Evolutionary conservation across 495 filamentous ascomycete genomes (phyloP).

Genomic region (Choiromyces venosus): DNA sequence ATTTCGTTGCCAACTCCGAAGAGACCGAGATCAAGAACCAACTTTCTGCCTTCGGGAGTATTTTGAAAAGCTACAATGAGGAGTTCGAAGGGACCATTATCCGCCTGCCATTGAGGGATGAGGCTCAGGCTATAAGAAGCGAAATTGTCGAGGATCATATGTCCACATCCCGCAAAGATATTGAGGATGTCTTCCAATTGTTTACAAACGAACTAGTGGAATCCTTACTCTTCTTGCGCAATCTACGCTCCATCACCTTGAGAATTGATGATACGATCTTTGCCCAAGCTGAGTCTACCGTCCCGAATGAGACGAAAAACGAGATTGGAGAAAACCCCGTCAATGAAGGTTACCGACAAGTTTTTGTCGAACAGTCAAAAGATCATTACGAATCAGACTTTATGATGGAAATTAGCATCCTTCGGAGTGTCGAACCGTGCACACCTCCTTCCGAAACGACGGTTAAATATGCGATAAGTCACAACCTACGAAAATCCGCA

Average conservation of each 20-base stretch:
- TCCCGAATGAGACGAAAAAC: conserved; percentile 7
- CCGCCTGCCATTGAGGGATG: conserved; percentile 46
- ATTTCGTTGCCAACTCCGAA: conserved; percentile 41
- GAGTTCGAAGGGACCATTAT: conserved; percentile 45
- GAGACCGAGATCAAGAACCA: conserved; percentile 44
- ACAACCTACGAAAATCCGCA: conserved; percentile 17
- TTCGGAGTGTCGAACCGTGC: neutral
- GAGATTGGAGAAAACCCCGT: conserved; percentile 5
- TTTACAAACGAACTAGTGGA: conserved; percentile 43
- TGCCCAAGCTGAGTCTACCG: conserved; percentile 31
- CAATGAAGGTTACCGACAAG: conserved; percentile 25
- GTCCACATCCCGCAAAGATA: conserved; percentile 35
- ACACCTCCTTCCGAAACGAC: conserved; percentile 3
- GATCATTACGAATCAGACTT: conserved; percentile 28
- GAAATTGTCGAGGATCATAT: conserved; percentile 41
- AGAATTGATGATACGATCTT: conserved; percentile 34
- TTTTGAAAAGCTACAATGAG: conserved; percentile 25
- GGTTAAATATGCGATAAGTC: conserved; percentile 29
- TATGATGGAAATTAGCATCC: conserved; percentile 23
- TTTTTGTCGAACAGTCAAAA: conserved; percentile 24
- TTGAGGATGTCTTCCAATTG: conserved; percentile 41
- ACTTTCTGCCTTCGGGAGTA: conserved; percentile 41
- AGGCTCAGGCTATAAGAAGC: conserved; percentile 33
- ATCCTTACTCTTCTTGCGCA: conserved; percentile 45
- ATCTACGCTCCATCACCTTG: conserved; percentile 42